phyloP scores from a whole-genome alignment of 176 grass and related monocot species.

The Zoysia pacifica region DNA sequence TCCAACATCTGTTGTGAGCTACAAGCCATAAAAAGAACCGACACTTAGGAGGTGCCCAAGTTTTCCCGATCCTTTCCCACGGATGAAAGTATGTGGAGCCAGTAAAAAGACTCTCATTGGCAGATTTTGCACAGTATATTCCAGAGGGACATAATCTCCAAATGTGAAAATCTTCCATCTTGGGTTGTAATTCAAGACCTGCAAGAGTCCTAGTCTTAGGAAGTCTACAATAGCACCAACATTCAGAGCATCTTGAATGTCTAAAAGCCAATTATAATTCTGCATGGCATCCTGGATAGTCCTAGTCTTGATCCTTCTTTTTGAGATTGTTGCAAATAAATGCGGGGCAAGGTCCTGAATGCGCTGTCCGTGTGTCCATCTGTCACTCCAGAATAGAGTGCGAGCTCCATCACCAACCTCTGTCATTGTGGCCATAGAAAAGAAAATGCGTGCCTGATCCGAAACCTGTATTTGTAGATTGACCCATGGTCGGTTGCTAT shows the following conservation, averaged over 20 bases:
- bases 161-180: not conserved
- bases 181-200: not conserved
- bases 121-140: not conserved
- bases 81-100: no score
- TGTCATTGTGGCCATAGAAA: not conserved
- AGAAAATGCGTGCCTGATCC: not conserved
- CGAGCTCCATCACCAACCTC: not conserved
- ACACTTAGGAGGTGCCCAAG: no score
- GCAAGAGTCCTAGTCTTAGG: not conserved
- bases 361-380: not conserved
- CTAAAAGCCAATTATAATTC: not conserved
- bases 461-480: not conserved
- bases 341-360: not conserved
- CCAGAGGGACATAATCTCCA: not conserved
- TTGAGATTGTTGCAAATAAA: not conserved
- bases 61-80: no score
- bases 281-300: no score
- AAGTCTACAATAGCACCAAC: not conserved
- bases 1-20: no score
- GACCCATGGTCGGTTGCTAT: not conserved
- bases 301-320: not conserved
- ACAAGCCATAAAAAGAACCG: no score
- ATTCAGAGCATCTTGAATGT: not conserved
- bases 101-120: no score
- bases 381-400: not conserved